Evolutionary conservation across 176 grass and related monocot species (phyloP), one percentile per base, ranked within the genome.

Genomic region (Zoysia pacifica): DNA sequence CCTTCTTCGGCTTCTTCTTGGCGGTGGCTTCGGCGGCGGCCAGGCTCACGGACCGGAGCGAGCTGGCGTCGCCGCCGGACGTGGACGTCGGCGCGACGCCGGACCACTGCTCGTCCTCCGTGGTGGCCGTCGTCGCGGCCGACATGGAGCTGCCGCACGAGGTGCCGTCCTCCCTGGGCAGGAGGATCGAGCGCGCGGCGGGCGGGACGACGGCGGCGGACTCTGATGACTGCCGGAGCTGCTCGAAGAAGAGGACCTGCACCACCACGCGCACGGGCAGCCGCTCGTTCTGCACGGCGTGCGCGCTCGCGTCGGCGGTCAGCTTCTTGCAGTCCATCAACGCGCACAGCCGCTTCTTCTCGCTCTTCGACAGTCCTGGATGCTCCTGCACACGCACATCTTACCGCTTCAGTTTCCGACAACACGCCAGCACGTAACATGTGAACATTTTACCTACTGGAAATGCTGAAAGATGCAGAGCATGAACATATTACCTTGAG

Each of bases 311-410:
- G 49, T 95, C 90, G 1, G 84, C 18, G 0, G 90, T 86, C 53
- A 99, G 88, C 85, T 89, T 99, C 76, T 86, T 93, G 84, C 92
- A 99, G 84, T 95, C 92, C 96, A 99, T 95, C 11, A 99, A 59
- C 7, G 84, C 79, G 9, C 96, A 93, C n/a, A 99, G 18, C 42
- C 81, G 79, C 86, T 95, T 99, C 85, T 93, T 99, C 76, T 99
- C 93, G 8, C 96, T 87, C 86, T 95, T 99, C 1, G 86, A 58
- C 47, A 95, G 46, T 2, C 56, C 70, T 5, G 92, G 79, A 78
- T 99, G 96, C 79, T 91, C 92, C 96, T 98, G 77, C 15, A 36
- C 39, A 0, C 18, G 28, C 13, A 39, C 62, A 39, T 60, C 3
- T 60, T 9, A 3, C 56, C 28, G 2, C n/a, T 19, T 60, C 56